Evolutionary conservation across 352 stramenopile genomes (phyloP).

Genomic region (Pythium sukuiense): DNA sequence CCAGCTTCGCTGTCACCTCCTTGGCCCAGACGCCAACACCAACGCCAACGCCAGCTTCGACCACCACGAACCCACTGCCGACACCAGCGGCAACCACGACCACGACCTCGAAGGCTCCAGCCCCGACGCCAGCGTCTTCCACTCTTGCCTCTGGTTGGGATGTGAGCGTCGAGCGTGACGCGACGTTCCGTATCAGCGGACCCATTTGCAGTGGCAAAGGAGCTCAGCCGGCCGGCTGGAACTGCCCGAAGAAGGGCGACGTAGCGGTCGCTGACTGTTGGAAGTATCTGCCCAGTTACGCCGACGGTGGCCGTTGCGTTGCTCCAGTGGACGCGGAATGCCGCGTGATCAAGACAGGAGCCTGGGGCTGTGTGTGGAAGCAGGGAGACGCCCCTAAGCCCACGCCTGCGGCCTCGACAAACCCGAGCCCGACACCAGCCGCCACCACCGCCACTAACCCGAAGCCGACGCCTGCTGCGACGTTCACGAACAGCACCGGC

Average conservation of each 20-base stretch:
- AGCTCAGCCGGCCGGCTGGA: slow-evolving; percentile 31
- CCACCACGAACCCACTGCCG: too few relatives aligned
- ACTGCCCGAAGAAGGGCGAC: slow-evolving; percentile 58
- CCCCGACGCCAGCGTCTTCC: not conserved
- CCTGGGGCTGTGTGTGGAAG: slow-evolving; percentile 58
- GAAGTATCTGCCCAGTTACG: slow-evolving; percentile 50
- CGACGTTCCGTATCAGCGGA: slow-evolving; percentile 67
- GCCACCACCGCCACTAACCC: too few relatives aligned
- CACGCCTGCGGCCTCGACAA: slow-evolving; percentile 14
- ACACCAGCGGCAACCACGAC: too few relatives aligned
- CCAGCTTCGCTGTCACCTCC: too few relatives aligned
- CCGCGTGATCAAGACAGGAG: slow-evolving; percentile 54
- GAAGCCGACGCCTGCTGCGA: too few relatives aligned
- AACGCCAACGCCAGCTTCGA: too few relatives aligned
- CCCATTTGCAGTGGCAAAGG: slow-evolving; percentile 59
- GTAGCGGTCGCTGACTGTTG: slow-evolving; percentile 54
- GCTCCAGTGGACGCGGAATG: slow-evolving; percentile 49
- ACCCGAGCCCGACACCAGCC: not conserved
- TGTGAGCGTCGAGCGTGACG: slow-evolving; percentile 64
- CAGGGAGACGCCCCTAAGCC: slow-evolving; percentile 3
- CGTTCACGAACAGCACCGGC: not conserved
- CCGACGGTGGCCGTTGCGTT: slow-evolving; percentile 41
- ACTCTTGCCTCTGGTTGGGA: slow-evolving; percentile 8
- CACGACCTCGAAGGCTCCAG: not conserved
- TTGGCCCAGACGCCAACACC: too few relatives aligned